Percentiles rank a stretch among this genome's conserved stretches.
These are phyloP conservation scores for Buxus sempervirens DNA, from an alignment of 164 flowering plant genomes.

Conservation along the genomic window DNA sequence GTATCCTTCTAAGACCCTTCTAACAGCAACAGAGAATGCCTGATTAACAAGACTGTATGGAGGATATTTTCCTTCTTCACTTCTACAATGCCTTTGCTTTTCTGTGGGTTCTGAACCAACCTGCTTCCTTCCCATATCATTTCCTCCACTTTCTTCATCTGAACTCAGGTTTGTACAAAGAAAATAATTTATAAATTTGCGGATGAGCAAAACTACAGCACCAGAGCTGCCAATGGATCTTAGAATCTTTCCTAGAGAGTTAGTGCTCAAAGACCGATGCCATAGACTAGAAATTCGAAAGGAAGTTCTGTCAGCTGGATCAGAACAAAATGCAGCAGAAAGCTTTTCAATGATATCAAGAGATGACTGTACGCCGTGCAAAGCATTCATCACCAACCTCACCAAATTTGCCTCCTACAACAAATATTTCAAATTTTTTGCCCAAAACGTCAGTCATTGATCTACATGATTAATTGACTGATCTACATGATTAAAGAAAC, in stretches of 20 bases:
- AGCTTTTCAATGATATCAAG: conserved; percentile 52
- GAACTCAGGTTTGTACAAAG: conserved; percentile 17
- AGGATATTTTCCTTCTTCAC: conserved; percentile 17
- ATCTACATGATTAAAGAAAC: too few species aligned
- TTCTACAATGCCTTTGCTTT: conserved; percentile 5
- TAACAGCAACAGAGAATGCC: conserved; percentile 76
- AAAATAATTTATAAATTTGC: conserved; percentile 61
- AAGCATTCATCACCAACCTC: conserved; percentile 69
- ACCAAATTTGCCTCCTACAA: conserved; percentile 76
- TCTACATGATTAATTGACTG: too few species aligned
- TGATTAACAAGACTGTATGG: conserved; percentile 71
- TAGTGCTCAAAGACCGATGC: conserved; percentile 66
- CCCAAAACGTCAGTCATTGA: too few species aligned
- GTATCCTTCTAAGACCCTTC: conserved; percentile 73
- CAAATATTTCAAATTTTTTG: background rate
- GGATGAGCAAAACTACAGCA: conserved; percentile 47
- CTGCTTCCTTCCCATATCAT: background rate
- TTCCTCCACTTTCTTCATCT: conserved; percentile 12
- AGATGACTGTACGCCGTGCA: conserved; percentile 76
- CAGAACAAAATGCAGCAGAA: conserved; percentile 50
- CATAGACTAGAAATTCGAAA: conserved; percentile 63
- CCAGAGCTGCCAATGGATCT: conserved; percentile 60
- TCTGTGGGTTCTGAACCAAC: conserved; percentile 14
- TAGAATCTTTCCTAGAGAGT: conserved; percentile 62
- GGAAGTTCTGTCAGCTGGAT: conserved; percentile 72